These are phyloP conservation scores for Gaeumannomyces sp. DNA, from an alignment of 2,329 filamentous ascomycete genomes.

Conservation along the genomic window DNA sequence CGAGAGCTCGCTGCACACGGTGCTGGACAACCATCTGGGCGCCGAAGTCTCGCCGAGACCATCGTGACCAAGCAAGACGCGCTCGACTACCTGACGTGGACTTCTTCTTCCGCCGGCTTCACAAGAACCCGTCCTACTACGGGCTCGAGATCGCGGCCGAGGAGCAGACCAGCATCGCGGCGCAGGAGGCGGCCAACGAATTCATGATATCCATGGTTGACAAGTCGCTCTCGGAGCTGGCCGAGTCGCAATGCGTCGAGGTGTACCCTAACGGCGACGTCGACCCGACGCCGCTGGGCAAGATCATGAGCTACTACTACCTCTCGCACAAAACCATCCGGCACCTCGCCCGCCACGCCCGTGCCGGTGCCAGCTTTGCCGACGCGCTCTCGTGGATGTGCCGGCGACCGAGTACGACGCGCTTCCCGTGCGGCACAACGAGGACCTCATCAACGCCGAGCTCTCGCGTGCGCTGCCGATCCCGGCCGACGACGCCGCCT, in stretches of 20 bases:
- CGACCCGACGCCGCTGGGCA: constrained; percentile 83
- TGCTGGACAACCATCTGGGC: constrained; percentile 92
- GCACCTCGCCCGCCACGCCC: constrained; percentile 67
- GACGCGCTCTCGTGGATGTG: constrained; percentile 91
- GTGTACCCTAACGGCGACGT: constrained; percentile 84
- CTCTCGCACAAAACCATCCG: constrained; percentile 92
- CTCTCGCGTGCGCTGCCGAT: constrained; percentile 74
- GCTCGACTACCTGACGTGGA: constrained; percentile 96
- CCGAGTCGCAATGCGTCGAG: constrained; percentile 75
- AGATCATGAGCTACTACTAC: constrained; percentile 99
- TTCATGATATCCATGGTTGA: constrained; percentile 94
- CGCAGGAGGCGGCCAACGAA: constrained; percentile 83
- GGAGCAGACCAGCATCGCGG: constrained; percentile 62
- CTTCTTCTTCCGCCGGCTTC: constrained; percentile 97
- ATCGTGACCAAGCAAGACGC: constrained; percentile 94
- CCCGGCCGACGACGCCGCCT: constrained; percentile 31
- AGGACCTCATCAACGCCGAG: constrained; percentile 93
- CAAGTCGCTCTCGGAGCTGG: constrained; percentile 74
- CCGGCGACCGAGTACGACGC: constrained; percentile 94
- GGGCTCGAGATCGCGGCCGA: constrained; percentile 89
- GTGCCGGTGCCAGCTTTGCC: constrained; percentile 50
- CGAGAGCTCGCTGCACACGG: constrained; percentile 91
- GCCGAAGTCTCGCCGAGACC: constrained; percentile 90
- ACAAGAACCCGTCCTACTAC: constrained; percentile 98
- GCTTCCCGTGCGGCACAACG: constrained; percentile 93